Conservation (phyloP, 1,139 yeast genomes). For the Saccharomyces hybrid region DNA sequence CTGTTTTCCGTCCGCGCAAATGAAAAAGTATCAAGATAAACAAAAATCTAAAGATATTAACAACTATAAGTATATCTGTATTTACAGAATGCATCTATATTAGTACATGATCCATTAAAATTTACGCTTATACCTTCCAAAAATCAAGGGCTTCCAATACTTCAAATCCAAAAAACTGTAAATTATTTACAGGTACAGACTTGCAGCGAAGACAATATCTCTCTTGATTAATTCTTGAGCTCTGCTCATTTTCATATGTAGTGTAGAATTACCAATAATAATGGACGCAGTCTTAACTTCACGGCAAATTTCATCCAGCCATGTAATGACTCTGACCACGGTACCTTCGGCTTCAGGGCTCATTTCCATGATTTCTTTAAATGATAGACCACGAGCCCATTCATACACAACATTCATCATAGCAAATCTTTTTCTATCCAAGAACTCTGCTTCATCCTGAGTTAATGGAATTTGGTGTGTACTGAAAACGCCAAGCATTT, state of each 20-base stretch:
- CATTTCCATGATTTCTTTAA: slow-evolving; percentile 81
- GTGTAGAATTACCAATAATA: slow-evolving; percentile 83
- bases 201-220: slow-evolving; percentile 95
- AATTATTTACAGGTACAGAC: slow-evolving; percentile 58
- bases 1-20: background rate
- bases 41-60: background rate
- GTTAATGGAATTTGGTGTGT: slow-evolving; percentile 69
- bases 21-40: background rate
- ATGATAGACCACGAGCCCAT: slow-evolving; percentile 94
- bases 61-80: background rate
- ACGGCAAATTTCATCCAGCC: slow-evolving; percentile 90
- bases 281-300: slow-evolving; percentile 92
- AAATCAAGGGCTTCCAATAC: background rate
- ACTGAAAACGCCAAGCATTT: slow-evolving; percentile 54
- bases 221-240: slow-evolving; percentile 94
- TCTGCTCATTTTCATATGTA: slow-evolving; percentile 80
- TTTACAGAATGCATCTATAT: background rate
- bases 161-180: background rate
- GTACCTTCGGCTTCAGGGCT: slow-evolving; percentile 94
- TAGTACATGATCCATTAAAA: background rate
- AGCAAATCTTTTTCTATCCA: slow-evolving; percentile 79
- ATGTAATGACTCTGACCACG: slow-evolving; percentile 90
- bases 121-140: background rate
- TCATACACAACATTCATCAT: slow-evolving; percentile 90
- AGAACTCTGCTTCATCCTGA: slow-evolving; percentile 76